Evolutionary conservation across 2,329 filamentous ascomycete genomes (phyloP).

Genomic region (Penicillium sp.): DNA sequence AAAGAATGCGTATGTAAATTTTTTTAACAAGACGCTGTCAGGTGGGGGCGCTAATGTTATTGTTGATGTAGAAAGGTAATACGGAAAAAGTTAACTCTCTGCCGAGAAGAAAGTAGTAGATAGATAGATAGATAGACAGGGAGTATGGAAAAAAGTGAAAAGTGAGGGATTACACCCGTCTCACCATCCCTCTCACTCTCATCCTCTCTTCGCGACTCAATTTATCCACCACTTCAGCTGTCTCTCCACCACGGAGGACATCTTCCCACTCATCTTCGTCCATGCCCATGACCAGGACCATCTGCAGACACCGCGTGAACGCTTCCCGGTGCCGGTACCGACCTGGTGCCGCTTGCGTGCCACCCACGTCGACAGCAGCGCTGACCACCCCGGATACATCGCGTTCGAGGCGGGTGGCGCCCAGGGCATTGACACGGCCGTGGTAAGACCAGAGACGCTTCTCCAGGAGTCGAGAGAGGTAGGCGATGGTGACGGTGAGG

Average conservation of each 20-base stretch:
- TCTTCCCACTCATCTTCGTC: conserved; percentile 94
- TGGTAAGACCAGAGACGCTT: conserved; percentile 74
- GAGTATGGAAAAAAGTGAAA: no score
- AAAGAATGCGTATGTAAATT: no score
- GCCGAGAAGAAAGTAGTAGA: no score
- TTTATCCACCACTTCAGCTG: conserved; percentile 50
- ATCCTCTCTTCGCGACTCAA: conserved; percentile 65
- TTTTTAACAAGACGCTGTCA: no score
- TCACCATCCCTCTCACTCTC: conserved; percentile 64
- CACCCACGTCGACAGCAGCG: conserved; percentile 36
- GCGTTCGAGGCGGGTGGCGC: conserved; percentile 72
- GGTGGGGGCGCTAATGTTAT: no score
- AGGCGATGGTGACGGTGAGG: conserved; percentile 61
- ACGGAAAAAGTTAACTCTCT: no score
- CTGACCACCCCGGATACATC: conserved; percentile 68
- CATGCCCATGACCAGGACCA: conserved; percentile 83
- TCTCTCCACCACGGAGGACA: conserved; percentile 44
- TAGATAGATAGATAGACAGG: no score
- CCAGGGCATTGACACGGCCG: conserved; percentile 71
- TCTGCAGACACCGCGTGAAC: conserved; percentile 68
- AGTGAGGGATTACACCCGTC: no score
- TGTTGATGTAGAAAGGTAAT: no score
- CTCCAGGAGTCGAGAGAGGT: conserved; percentile 71
- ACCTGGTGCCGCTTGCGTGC: conserved; percentile 25
- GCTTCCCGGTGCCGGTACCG: conserved; percentile 69